phyloP scores from a whole-genome alignment of 345 rosid genomes.

The Eucalyptus leucophloia region DNA sequence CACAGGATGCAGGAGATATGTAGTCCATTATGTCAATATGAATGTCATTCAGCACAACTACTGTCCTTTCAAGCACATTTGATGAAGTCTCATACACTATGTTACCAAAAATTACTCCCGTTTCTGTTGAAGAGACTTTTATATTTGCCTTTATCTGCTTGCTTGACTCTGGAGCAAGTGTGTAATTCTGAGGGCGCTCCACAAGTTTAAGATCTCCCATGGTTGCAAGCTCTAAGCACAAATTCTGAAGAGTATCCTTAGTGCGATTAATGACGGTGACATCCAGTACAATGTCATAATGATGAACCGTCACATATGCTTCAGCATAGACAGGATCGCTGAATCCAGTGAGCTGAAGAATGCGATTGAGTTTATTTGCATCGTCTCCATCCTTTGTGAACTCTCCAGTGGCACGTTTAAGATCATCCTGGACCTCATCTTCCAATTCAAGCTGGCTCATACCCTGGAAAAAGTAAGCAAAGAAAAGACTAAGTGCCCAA shows the following conservation, averaged over 20 bases:
- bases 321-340: constrained; percentile 99
- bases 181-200: constrained; percentile 97
- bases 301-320: constrained; percentile 95
- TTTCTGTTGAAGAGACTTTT: constrained; percentile 97
- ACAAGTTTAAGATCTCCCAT: constrained; percentile 99
- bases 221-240: constrained; percentile 95
- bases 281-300: constrained; percentile 94
- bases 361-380: constrained; percentile 92
- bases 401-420: constrained; percentile 98
- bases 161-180: constrained; percentile 88
- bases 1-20: constrained; percentile 86
- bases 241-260: constrained; percentile 95
- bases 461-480: constrained; percentile 37
- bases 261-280: constrained; percentile 92
- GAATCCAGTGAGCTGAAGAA: constrained; percentile 97
- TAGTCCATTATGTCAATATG: constrained; percentile 97
- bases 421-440: constrained; percentile 96
- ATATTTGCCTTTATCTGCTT: constrained; percentile 98
- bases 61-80: constrained; percentile 77
- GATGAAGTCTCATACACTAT: constrained; percentile 93
- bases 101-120: constrained; percentile 96
- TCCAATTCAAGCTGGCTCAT: constrained; percentile 99
- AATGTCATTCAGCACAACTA: constrained; percentile 89
- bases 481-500: neutral
- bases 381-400: constrained; percentile 89